Evolutionary conservation across 2,329 filamentous ascomycete genomes (phyloP), one percentile per base, ranked within the genome.

Genomic region (Ophiosphaerella korrae): DNA sequence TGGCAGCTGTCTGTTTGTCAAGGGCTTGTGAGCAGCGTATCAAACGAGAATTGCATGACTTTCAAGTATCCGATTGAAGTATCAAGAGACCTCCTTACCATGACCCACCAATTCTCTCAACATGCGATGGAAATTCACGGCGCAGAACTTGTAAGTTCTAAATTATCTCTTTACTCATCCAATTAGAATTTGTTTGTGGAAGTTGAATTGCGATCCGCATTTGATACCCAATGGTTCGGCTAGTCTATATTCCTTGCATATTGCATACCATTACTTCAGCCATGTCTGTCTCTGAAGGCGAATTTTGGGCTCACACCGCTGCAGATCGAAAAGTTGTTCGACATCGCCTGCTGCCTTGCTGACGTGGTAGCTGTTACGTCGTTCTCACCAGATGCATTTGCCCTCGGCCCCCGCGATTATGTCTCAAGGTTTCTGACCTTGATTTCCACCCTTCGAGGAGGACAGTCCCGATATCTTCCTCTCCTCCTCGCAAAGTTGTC

Each of bases 301-400:
- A 47, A 44, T 29, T 26, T 52, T 58, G 45, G 52, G 58, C 69
- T 73, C 57, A 72, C 64, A 52, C 32, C 32, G 47, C 39, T 51
- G 52, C 60, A 87, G 84, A 85, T 94, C 53, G 89, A 92, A 67
- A 93, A 93, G 68, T 76, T 96, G 11, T 84, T 94, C 62, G 88
- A 92, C 59, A 83, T 92, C 32, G 85, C 89, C 11, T 88, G 83
- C 69, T 85, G 86, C 13, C 78, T 94, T 54, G 87, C 83, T 7
- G 88, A 93, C 57, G 86, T 90, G 18, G 84, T 96, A 48, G 81
- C 86, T 7, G 83, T 79, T 62, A 80, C 84, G 4, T 80, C 81
- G 1, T 79, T 86, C 43, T 84, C 77, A 42, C 76, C 76, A 50
- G 66, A 77, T 49, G 72, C 74, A n/a, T 91, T 90, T 67, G 66